phyloP scores from a whole-genome alignment of 2,329 filamentous ascomycete genomes.

The Hymenoscyphus infarciens region DNA sequence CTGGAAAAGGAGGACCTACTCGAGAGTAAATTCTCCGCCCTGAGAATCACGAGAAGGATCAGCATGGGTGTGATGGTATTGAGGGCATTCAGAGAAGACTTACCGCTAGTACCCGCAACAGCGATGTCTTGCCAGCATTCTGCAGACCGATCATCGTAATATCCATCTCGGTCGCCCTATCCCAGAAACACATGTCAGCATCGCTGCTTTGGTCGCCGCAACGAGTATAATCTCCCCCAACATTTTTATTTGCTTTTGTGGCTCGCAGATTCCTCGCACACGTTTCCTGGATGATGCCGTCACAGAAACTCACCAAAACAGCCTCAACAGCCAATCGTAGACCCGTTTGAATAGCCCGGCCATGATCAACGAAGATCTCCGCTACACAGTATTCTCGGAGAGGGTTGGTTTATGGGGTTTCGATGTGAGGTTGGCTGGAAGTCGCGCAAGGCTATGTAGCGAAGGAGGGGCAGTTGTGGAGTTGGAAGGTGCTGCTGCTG shows the following conservation, averaged over 20 bases:
- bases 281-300: neutral
- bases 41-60: constrained; percentile 42
- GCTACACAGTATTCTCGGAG: constrained; percentile 4
- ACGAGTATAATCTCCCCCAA: neutral
- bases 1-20: constrained; percentile 63
- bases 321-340: constrained; percentile 97
- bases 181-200: constrained; percentile 19
- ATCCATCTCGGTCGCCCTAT: constrained; percentile 98
- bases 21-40: constrained; percentile 98
- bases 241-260: constrained; percentile 10
- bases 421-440: constrained; percentile 21
- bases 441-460: constrained; percentile 28
- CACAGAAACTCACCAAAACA: constrained; percentile 77
- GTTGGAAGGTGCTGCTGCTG: constrained; percentile 10
- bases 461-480: constrained; percentile 20
- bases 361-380: constrained; percentile 54
- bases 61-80: constrained; percentile 32
- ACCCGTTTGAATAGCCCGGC: constrained; percentile 87
- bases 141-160: constrained; percentile 98
- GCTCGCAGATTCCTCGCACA: constrained; percentile 10
- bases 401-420: neutral
- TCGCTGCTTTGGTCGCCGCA: constrained; percentile 2
- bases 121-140: constrained; percentile 95
- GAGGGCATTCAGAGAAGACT: constrained; percentile 41
- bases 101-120: constrained; percentile 92